A percentile compares a stretch with the other conserved stretches of the same genome.
These are phyloP conservation scores for Eutrema japonicum DNA, from an alignment of 345 rosid species.

Conservation along the genomic window DNA sequence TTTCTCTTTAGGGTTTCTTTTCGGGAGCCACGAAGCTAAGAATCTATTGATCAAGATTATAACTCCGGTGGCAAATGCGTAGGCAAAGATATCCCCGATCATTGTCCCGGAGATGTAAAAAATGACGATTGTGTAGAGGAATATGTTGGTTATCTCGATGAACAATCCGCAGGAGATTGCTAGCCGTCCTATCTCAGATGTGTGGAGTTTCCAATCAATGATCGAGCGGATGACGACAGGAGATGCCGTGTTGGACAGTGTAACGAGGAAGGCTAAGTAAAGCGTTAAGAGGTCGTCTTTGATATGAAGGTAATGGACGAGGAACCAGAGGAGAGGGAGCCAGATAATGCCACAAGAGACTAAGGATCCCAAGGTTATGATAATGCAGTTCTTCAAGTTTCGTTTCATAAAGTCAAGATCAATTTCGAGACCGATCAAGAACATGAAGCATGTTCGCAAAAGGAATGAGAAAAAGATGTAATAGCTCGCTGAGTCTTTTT, in stretches of 20 bases:
- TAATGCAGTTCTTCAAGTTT: slow-evolving; percentile 52
- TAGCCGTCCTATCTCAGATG: slow-evolving; percentile 68
- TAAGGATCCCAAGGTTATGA: slow-evolving; percentile 56
- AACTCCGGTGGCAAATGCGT: slow-evolving; percentile 40
- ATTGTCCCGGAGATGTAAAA: slow-evolving; percentile 34
- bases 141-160: slow-evolving; percentile 59
- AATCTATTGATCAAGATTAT: slow-evolving; percentile 52
- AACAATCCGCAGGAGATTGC: slow-evolving; percentile 61
- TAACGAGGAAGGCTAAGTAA: slow-evolving; percentile 42
- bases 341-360: slow-evolving; percentile 49
- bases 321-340: slow-evolving; percentile 44
- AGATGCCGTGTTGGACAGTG: slow-evolving; percentile 68
- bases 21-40: slow-evolving; percentile 61
- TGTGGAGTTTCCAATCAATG: slow-evolving; percentile 70
- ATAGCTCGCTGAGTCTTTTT: slow-evolving; percentile 60
- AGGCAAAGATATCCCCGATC: slow-evolving; percentile 41
- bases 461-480: slow-evolving; percentile 53
- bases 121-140: slow-evolving; percentile 38
- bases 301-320: slow-evolving; percentile 42
- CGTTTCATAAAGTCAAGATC: slow-evolving; percentile 62
- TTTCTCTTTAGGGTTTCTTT: slow-evolving; percentile 60
- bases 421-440: slow-evolving; percentile 73
- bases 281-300: slow-evolving; percentile 29
- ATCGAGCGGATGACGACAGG: slow-evolving; percentile 69
- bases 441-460: slow-evolving; percentile 69